Evolutionary conservation across 2,329 filamentous ascomycete species (phyloP).

Genomic region (Chaetomiaceae sp.): DNA sequence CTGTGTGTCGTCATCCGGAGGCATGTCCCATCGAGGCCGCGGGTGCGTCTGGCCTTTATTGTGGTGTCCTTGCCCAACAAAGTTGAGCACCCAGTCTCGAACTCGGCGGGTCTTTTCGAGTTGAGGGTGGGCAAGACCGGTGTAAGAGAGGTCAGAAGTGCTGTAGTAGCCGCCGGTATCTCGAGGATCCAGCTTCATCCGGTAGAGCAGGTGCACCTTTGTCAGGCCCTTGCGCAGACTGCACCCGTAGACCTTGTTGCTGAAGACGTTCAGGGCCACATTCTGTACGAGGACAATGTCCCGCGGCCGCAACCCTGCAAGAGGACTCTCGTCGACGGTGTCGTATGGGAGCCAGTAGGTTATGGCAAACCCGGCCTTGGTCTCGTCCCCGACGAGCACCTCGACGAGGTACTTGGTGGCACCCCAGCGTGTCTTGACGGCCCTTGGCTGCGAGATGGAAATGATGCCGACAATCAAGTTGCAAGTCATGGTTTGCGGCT

Average conservation of each 20-base stretch:
- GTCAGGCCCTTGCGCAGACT: conserved; percentile 70
- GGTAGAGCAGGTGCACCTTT: conserved; percentile 62
- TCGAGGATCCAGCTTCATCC: conserved; percentile 46
- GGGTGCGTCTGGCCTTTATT: neutral
- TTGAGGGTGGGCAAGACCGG: conserved; percentile 42
- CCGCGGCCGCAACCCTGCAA: conserved; percentile 55
- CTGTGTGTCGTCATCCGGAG: conserved; percentile 29
- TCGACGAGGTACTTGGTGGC: conserved; percentile 64
- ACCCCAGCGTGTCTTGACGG: conserved; percentile 64
- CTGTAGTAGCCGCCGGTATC: conserved; percentile 56
- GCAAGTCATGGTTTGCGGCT: conserved; percentile 76
- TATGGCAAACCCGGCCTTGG: conserved; percentile 71
- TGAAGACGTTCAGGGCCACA: conserved; percentile 72
- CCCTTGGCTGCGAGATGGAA: conserved; percentile 62
- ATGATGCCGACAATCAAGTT: conserved; percentile 80
- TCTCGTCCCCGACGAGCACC: conserved; percentile 80
- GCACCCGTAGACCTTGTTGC: conserved; percentile 76
- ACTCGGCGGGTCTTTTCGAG: conserved; percentile 62
- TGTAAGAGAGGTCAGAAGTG: conserved; percentile 42
- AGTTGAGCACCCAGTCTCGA: conserved; percentile 68
- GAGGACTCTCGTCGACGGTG: conserved; percentile 30
- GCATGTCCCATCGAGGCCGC: conserved; percentile 25
- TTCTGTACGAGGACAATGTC: conserved; percentile 79
- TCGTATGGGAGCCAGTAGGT: conserved; percentile 70
- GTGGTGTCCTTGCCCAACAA: conserved; percentile 44